These are phyloP conservation scores for Ophiostoma fasciatum DNA, from an alignment of 2,329 filamentous ascomycete genomes.

Conservation along the genomic window DNA sequence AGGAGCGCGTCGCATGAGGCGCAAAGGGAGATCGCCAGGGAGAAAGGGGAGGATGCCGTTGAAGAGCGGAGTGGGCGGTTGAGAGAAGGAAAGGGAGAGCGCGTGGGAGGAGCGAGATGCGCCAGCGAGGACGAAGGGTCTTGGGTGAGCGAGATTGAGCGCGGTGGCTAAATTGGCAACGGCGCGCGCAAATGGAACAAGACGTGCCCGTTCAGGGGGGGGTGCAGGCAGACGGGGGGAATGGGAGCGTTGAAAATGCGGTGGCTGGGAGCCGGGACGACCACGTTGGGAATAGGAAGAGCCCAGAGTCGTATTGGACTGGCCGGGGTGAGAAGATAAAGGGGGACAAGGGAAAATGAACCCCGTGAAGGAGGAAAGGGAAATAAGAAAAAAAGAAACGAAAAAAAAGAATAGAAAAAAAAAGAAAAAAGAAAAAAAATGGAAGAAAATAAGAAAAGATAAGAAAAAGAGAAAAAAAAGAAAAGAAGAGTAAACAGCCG, in stretches of 20 bases:
- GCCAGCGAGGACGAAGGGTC: neutral
- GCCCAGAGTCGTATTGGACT: too few species aligned
- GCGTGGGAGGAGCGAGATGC: neutral
- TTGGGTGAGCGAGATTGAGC: neutral
- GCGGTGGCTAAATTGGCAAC: conserved; percentile 3
- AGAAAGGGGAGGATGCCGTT: neutral
- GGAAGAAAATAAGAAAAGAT: neutral
- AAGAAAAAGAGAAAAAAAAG: neutral
- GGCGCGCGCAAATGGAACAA: conserved; percentile 2
- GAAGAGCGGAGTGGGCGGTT: neutral
- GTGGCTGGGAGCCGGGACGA: conserved; percentile 10
- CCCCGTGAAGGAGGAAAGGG: neutral
- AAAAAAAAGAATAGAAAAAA: neutral
- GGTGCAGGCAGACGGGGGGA: neutral
- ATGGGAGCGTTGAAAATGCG: conserved; percentile 7
- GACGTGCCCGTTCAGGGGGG: conserved; percentile 1
- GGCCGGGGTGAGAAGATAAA: too few species aligned
- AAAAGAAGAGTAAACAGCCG: too few species aligned
- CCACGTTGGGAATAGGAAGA: conserved; percentile 1
- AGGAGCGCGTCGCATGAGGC: conserved; percentile 2
- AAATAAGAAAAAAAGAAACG: neutral
- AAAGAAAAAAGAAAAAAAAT: neutral
- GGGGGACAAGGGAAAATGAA: neutral
- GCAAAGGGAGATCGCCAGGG: neutral
- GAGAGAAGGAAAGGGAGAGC: neutral